Base-by-base conservation (phyloP, 2,329 filamentous ascomycete species). In the Blastomyces parvus region DNA sequence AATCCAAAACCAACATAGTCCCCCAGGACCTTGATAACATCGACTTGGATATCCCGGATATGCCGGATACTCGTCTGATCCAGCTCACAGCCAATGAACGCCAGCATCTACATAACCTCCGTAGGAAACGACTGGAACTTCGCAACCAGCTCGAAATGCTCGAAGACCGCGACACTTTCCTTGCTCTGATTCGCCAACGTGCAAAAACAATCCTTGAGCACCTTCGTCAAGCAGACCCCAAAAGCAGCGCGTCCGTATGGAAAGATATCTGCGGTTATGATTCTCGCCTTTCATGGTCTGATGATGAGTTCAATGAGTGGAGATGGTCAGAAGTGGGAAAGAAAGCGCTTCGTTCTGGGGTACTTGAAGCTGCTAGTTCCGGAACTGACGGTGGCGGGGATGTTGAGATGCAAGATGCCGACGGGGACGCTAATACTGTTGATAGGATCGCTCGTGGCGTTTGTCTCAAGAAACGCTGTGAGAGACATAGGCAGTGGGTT, bases 231-330 rank as follows among this genome's bases (percentile, higher is more conserved):
- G 70, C 71, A 22, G 77, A 80, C 46, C 76, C 78, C 2, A 79
- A 80, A 64, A 74, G 73, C 33, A 74, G 76, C 52, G 33, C 61
- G 22, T 52, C 46, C 25, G 42, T 56, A 2, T 75, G 76, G 74
- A 81, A 81, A 65, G 78, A 80, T 66, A 75, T 80, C 53, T 81
- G 79, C 65, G 79, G 79, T 1, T 81, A 78, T 65, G 79, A 81
- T 65, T 69, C 72, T 14, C 72, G 79, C 25, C 70, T 81, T 33
- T 73, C 78, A 0, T 81, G 79, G 79, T 76, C 75, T 2, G 79
- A 81, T 62, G 77, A 78, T 58, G 78, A 80, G 65, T 81, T 81
- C 64, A 73, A 78, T 44, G 74, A 76, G 38, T 81, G 79, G 79
- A 74, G 78, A 27, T 64, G 74, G 13, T 76, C 73, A 0, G 71